Conservation (phyloP, 257 asterid genomes). For the Scutellaria barbata region DNA sequence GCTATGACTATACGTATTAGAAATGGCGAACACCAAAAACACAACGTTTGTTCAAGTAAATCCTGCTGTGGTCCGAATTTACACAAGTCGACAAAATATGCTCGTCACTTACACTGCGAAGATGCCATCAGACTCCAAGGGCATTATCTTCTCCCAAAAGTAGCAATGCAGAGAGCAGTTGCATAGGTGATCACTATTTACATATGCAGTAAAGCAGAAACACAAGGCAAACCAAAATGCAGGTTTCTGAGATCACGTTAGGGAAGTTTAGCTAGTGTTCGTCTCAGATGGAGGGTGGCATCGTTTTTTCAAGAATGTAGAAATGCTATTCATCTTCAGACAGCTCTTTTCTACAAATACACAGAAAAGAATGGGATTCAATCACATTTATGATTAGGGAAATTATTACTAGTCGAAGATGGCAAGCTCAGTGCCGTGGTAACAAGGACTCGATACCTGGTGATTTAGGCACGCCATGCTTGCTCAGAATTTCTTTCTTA, state of each 20-base stretch:
- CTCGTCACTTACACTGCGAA: background rate
- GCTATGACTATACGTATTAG: background rate
- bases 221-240: background rate
- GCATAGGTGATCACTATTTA: background rate
- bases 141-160: background rate
- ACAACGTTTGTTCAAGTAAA: background rate
- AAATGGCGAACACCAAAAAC: slow-evolving; percentile 10
- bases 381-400: background rate
- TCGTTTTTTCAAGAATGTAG: slow-evolving; percentile 63
- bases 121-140: background rate
- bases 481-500: slow-evolving; percentile 67
- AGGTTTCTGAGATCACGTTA: slow-evolving; percentile 50
- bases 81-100: background rate
- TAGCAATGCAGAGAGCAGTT: background rate
- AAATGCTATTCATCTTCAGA: slow-evolving; percentile 58
- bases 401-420: background rate
- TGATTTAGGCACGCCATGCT: slow-evolving; percentile 62
- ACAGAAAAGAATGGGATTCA: background rate
- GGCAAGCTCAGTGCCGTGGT: background rate
- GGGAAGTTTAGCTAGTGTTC: slow-evolving; percentile 43
- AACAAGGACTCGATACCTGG: slow-evolving; percentile 55
- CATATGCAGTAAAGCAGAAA: no score
- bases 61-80: background rate
- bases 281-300: slow-evolving; percentile 60
- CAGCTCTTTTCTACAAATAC: slow-evolving; percentile 52